A percentile compares a stretch with the other conserved stretches of the same genome.
phyloP scores from a whole-genome alignment of 2,329 filamentous ascomycete genomes.

The Sphaerulina vaccinii region DNA sequence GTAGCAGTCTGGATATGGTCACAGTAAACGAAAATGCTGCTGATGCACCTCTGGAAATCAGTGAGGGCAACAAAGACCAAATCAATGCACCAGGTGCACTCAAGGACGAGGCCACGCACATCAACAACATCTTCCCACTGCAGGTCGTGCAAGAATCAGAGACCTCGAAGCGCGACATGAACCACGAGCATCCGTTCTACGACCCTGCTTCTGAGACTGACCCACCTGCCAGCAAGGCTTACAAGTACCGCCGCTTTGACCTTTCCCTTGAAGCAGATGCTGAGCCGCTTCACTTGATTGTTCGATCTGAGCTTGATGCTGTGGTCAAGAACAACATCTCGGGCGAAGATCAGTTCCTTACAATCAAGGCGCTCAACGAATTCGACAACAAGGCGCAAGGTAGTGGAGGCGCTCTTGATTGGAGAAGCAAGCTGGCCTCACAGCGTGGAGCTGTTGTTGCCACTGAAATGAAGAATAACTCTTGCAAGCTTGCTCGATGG shows the following conservation, averaged over 20 bases:
- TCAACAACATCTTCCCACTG: constrained; percentile 99
- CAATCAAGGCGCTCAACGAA: constrained; percentile 96
- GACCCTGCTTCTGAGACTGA: constrained; percentile 89
- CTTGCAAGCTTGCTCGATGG: constrained; percentile 96
- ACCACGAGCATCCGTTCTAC: constrained; percentile 95
- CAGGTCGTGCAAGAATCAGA: constrained; percentile 88
- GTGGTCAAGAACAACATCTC: constrained; percentile 92
- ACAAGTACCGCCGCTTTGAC: constrained; percentile 98
- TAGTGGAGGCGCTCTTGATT: constrained; percentile 91
- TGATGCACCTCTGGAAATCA: constrained; percentile 86
- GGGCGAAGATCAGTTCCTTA: constrained; percentile 86
- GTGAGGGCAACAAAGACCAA: constrained; percentile 87
- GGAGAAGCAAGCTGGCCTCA: constrained; percentile 89
- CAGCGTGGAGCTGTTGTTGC: constrained; percentile 96
- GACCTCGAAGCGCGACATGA: constrained; percentile 75
- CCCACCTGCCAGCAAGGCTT: constrained; percentile 90
- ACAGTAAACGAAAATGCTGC: constrained; percentile 98
- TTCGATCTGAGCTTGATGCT: constrained; percentile 92
- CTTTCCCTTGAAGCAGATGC: constrained; percentile 87
- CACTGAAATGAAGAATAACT: constrained; percentile 99
- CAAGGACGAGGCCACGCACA: constrained; percentile 96
- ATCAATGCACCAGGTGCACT: constrained; percentile 93
- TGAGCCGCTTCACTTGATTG: constrained; percentile 87
- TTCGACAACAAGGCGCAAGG: constrained; percentile 98
- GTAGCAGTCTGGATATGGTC: constrained; percentile 91